Evolutionary conservation across 2,329 filamentous ascomycete species (phyloP).

Genomic region (Exophiala bonariae): DNA sequence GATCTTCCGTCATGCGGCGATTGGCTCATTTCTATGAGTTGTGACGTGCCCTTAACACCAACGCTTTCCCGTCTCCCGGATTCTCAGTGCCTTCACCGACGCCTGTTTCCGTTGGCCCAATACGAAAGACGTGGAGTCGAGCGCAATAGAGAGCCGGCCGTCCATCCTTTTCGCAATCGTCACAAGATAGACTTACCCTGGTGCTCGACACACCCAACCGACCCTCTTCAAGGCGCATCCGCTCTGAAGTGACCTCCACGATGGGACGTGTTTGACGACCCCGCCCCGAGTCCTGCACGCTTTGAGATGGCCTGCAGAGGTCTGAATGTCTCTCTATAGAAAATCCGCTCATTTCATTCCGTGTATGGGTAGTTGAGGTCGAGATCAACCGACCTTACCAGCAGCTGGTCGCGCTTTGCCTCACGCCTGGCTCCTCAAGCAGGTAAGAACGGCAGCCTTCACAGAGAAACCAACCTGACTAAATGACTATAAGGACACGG

Average conservation of each 20-base stretch:
- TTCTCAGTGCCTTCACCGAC: no score
- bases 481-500: no score
- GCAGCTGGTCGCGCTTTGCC: background rate
- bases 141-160: slow-evolving; percentile 1
- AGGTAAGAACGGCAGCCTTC: slow-evolving; percentile 2
- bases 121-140: slow-evolving; percentile 7
- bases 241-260: slow-evolving; percentile 6
- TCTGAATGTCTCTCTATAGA: no score
- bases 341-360: no score
- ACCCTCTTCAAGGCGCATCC: slow-evolving; percentile 7
- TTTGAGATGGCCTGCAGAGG: background rate
- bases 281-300: background rate
- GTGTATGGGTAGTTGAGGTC: background rate
- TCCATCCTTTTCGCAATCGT: slow-evolving; percentile 2
- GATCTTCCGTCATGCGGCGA: no score
- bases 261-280: slow-evolving; percentile 1
- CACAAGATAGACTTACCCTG: slow-evolving; percentile 8
- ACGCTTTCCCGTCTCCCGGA: no score
- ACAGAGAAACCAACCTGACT: no score
- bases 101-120: background rate
- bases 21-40: no score
- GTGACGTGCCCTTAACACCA: no score
- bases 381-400: background rate
- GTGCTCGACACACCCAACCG: slow-evolving; percentile 7
- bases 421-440: background rate